Conservation (phyloP, 1,139 yeast genomes). For the Pneumocystis oryctolagi region DNA sequence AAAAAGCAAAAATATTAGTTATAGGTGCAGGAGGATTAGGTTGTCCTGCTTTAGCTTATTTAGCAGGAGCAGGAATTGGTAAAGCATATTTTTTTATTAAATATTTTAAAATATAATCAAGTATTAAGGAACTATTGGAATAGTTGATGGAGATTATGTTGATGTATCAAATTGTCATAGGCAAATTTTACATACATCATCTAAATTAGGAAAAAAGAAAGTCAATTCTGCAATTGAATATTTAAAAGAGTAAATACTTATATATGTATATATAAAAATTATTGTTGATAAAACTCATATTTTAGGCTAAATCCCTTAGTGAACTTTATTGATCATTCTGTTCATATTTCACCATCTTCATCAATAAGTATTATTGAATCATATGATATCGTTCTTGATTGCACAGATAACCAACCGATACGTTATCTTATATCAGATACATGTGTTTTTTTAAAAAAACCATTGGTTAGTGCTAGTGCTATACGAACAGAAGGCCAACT, state of each 20-base stretch:
- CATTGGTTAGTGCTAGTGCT: slow-evolving; percentile 87
- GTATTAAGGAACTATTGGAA: not conserved
- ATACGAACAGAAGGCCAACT: slow-evolving; percentile 84
- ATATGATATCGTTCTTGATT: slow-evolving; percentile 72
- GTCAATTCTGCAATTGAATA: slow-evolving; percentile 59
- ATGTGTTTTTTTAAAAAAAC: slow-evolving; percentile 36
- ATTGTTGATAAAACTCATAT: slow-evolving; percentile 1
- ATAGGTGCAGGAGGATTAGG: slow-evolving; percentile 97
- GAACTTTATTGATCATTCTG: slow-evolving; percentile 36
- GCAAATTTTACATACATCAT: slow-evolving; percentile 65
- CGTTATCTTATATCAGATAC: slow-evolving; percentile 80
- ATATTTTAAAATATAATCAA: slow-evolving; percentile 19
- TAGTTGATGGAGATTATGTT: slow-evolving; percentile 68
- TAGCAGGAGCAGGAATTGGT: slow-evolving; percentile 84
- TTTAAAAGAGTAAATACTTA: slow-evolving; percentile 24
- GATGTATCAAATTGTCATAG: slow-evolving; percentile 78
- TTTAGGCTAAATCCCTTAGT: slow-evolving; percentile 51
- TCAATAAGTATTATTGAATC: slow-evolving; percentile 46
- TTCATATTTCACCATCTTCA: slow-evolving; percentile 39
- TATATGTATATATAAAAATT: not conserved
- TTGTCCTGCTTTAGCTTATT: slow-evolving; percentile 73
- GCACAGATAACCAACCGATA: slow-evolving; percentile 85
- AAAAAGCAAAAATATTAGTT: slow-evolving; percentile 47
- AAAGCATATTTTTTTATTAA: slow-evolving; percentile 39
- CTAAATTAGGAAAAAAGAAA: slow-evolving; percentile 52